Evolutionary conservation across 805 yeast genomes (phyloP).

Genomic region (Hanseniaspora lachancei): DNA sequence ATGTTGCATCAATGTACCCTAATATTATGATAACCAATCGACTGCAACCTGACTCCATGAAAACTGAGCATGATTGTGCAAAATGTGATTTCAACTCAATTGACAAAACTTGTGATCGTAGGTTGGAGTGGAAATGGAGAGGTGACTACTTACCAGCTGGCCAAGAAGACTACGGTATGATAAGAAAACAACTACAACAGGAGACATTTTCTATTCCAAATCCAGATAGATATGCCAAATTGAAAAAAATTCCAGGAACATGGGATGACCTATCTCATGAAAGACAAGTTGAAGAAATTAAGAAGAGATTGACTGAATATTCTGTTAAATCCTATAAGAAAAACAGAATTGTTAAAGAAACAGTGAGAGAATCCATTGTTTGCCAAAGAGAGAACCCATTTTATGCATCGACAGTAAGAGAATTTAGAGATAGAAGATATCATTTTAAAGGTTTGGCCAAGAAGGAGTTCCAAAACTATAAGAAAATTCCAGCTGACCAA

Average conservation of each 20-base stretch:
- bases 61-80: constrained; percentile 88
- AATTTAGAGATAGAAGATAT: constrained; percentile 89
- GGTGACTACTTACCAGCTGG: constrained; percentile 90
- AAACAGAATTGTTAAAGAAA: constrained; percentile 66
- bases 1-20: constrained; percentile 99
- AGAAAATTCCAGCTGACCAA: constrained; percentile 37
- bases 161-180: constrained; percentile 81
- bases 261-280: constrained; percentile 66
- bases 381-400: constrained; percentile 98
- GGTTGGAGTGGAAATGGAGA: constrained; percentile 95
- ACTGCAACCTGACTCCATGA: constrained; percentile 95
- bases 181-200: constrained; percentile 65
- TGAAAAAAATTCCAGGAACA: constrained; percentile 40
- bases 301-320: constrained; percentile 68
- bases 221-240: constrained; percentile 28
- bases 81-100: constrained; percentile 95
- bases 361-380: constrained; percentile 81
- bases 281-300: constrained; percentile 65
- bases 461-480: constrained; percentile 2
- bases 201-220: constrained; percentile 62
- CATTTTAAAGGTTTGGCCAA: constrained; percentile 67
- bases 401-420: constrained; percentile 85
- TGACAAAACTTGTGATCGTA: constrained; percentile 82
- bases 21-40: constrained; percentile 96
- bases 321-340: constrained; percentile 76